Evolutionary conservation across 2,329 filamentous ascomycete species (phyloP), one percentile per base, ranked within the genome.

Genomic region (Teratosphaeriaceae sp.): DNA sequence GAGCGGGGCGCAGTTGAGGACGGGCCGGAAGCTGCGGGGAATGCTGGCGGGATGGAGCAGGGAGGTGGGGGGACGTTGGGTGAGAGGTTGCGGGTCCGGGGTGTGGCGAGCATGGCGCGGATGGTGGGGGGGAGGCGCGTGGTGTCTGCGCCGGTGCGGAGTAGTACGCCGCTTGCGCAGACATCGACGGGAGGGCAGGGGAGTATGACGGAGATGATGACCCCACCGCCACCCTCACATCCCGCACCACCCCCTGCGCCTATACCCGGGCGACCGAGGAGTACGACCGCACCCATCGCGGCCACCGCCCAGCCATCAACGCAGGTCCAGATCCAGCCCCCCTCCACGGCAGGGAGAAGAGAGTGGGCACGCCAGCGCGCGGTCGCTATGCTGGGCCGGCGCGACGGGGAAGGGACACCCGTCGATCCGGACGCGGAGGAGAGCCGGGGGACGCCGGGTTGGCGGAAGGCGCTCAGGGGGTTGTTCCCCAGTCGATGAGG

Each of bases 341-440:
- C 49, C 22, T 33, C 49, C 3, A 44, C 51, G 0, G 57, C 58
- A 4, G 59, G 63, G 24, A 58, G 67, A 29, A 54, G 67, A 40
- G 68, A 72, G 45, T 71, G 69, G 68, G 67, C 68, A 4, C 61
- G 68, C 3, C 65, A 68, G 45, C 58, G 70, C 35, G 69, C 69
- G 8, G 46, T 70, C n/a, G 56, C 62, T 8, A 61, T 73, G 53
- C 58, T 71, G 4, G 68, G 68, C 6, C 46, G 49, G 8, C 42
- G 48, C 5, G 42, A 45, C n/a, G n/a, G n/a, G n/a, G n/a, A n/a
- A n/a, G n/a, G n/a, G 16, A 49, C 55, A 13, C 53, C 58, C 5
- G 40, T 38, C 1, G 56, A 60, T 44, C 54, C 56, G 5, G 59
- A 61, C 13, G 53, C 44, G 5, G 58, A 60, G 26, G 57, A 62